phyloP scores from a whole-genome alignment of 2,329 filamentous ascomycete genomes.

The Samsoniella hepiali region DNA sequence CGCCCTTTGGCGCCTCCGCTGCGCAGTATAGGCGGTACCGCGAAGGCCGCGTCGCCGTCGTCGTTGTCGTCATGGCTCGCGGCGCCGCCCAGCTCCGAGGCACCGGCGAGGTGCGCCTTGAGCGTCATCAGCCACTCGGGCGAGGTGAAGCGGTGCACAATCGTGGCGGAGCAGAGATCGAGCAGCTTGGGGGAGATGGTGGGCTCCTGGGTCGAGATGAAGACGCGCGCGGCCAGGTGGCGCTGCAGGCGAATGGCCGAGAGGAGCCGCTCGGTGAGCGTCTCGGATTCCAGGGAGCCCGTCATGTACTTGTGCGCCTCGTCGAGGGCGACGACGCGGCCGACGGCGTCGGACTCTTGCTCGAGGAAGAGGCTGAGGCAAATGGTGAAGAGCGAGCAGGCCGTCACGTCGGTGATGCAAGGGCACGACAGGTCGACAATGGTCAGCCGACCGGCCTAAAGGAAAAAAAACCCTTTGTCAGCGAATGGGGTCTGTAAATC shows the following conservation, averaged over 20 bases:
- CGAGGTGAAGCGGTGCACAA: slow-evolving; percentile 66
- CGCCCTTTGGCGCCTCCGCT: not conserved
- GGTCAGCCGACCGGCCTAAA: slow-evolving; percentile 50
- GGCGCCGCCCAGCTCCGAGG: slow-evolving; percentile 3
- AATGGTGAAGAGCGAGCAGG: slow-evolving; percentile 68
- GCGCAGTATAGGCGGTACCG: not conserved
- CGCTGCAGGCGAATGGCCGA: slow-evolving; percentile 64
- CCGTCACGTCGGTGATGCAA: slow-evolving; percentile 60
- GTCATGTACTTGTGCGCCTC: slow-evolving; percentile 75
- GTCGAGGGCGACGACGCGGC: slow-evolving; percentile 64
- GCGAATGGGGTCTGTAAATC: not conserved
- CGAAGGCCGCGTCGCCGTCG: not conserved
- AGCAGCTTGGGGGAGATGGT: slow-evolving; percentile 63
- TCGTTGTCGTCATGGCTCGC: not conserved
- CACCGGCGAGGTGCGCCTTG: slow-evolving; percentile 39
- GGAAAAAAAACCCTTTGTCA: not conserved
- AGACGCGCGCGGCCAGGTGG: slow-evolving; percentile 60
- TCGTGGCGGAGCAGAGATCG: slow-evolving; percentile 63
- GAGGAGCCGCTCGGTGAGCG: slow-evolving; percentile 58
- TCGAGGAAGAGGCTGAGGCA: slow-evolving; percentile 62
- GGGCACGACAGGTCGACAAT: slow-evolving; percentile 70
- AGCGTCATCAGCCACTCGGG: slow-evolving; percentile 55
- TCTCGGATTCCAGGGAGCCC: slow-evolving; percentile 47
- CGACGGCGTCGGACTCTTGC: slow-evolving; percentile 39
- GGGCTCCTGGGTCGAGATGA: slow-evolving; percentile 73